Evolutionary conservation across 176 grass and related monocot genomes (phyloP).

Genomic region (Hsuehochloa calcarea): DNA sequence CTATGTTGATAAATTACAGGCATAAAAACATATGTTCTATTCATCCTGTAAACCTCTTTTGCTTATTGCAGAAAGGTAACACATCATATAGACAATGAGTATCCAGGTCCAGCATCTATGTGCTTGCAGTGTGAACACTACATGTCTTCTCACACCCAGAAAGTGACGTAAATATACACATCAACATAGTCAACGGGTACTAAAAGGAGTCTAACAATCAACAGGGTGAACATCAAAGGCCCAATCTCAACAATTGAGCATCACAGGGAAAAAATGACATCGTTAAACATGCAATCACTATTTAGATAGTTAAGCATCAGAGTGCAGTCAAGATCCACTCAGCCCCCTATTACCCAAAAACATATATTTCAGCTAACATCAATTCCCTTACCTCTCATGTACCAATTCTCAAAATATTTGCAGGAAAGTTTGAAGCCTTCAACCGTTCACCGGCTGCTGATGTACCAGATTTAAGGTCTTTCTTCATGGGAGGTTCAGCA

Average conservation of each 20-base stretch:
- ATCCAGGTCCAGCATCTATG: neutral
- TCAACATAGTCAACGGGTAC: no score
- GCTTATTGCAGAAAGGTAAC: neutral
- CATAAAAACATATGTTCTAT: neutral
- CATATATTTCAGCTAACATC: neutral
- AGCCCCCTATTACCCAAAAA: neutral
- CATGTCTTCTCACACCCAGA: neutral
- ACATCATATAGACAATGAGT: neutral
- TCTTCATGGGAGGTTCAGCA: slow-evolving; percentile 53
- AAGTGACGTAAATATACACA: no score
- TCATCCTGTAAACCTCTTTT: neutral
- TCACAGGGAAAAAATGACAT: neutral
- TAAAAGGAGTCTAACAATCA: no score
- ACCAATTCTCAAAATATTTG: slow-evolving; percentile 75
- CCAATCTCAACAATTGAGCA: neutral
- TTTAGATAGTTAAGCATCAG: neutral
- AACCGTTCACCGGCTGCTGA: slow-evolving; percentile 52
- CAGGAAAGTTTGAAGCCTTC: slow-evolving; percentile 96
- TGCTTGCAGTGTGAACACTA: neutral
- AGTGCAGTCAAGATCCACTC: neutral
- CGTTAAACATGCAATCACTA: neutral
- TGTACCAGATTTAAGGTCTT: slow-evolving; percentile 49
- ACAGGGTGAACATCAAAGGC: neutral
- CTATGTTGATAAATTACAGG: neutral
- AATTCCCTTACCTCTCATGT: slow-evolving; percentile 76